Percentiles rank a stretch among this genome's conserved stretches.
Conservation (phyloP, 352 stramenopile species). For the Phytopythium aichiense region DNA sequence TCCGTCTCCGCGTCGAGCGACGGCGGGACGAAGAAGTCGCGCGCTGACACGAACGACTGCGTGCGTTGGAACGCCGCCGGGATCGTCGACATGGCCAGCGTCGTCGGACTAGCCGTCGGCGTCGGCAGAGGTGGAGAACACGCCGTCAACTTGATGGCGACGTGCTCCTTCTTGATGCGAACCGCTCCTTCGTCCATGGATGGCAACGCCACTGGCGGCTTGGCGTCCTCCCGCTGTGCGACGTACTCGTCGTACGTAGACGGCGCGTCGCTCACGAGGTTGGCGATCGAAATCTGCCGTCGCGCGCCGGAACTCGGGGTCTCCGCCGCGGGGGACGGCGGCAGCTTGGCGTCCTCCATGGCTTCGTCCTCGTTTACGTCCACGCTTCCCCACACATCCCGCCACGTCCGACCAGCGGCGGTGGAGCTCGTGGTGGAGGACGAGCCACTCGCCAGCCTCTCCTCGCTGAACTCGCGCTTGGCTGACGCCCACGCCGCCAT, state of each 20-base stretch:
- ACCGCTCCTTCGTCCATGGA: slow-evolving; percentile 6
- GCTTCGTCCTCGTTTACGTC: neutral
- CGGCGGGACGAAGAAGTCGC: slow-evolving; percentile 42
- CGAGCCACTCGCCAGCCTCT: neutral
- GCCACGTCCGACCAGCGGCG: neutral
- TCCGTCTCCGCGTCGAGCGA: slow-evolving; percentile 8
- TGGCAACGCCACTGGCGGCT: slow-evolving; percentile 11
- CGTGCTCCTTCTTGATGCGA: slow-evolving; percentile 23
- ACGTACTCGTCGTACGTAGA: slow-evolving; percentile 22
- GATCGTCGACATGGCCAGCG: slow-evolving; percentile 23
- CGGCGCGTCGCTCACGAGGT: slow-evolving; percentile 30
- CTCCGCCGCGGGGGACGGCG: neutral
- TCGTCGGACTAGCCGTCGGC: slow-evolving; percentile 7
- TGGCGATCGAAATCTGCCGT: slow-evolving; percentile 31
- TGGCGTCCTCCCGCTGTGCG: slow-evolving; percentile 20
- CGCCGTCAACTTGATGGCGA: neutral
- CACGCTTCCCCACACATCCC: neutral
- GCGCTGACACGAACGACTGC: slow-evolving; percentile 34
- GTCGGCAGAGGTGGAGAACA: neutral
- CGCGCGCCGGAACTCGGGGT: neutral
- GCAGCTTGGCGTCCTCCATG: neutral
- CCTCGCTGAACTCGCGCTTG: neutral
- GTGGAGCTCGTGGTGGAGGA: neutral
- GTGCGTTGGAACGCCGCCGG: slow-evolving; percentile 35
- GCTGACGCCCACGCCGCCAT: neutral